Percentiles rank a stretch among this genome's conserved stretches.
These are phyloP conservation scores for Neurospora sp. DNA, from an alignment of 495 filamentous ascomycete species.

Conservation along the genomic window DNA sequence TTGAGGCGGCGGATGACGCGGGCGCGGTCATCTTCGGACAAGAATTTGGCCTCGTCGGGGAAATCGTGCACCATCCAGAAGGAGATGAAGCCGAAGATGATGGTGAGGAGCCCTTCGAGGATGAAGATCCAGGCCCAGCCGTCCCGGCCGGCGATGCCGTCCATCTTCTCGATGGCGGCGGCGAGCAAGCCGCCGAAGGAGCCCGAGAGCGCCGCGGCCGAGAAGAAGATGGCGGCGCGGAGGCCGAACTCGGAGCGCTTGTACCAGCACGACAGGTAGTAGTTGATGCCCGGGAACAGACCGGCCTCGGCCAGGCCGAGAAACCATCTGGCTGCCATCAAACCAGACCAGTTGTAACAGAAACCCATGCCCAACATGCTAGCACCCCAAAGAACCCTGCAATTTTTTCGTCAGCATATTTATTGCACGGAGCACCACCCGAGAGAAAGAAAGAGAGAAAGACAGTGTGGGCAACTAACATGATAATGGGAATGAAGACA, in stretches of 20 bases:
- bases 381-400: slow-evolving; percentile 54
- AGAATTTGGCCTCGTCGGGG: slow-evolving; percentile 70
- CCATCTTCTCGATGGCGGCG: slow-evolving; percentile 65
- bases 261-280: slow-evolving; percentile 84
- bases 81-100: slow-evolving; percentile 60
- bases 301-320: slow-evolving; percentile 79
- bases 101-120: slow-evolving; percentile 65
- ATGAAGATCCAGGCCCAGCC: slow-evolving; percentile 88
- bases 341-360: slow-evolving; percentile 62
- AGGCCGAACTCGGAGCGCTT: slow-evolving; percentile 69
- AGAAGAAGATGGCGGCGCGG: slow-evolving; percentile 76
- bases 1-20: slow-evolving; percentile 67
- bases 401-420: slow-evolving; percentile 6
- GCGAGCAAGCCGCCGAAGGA: slow-evolving; percentile 81
- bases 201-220: slow-evolving; percentile 71
- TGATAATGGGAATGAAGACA: slow-evolving; percentile 53
- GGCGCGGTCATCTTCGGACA: slow-evolving; percentile 59
- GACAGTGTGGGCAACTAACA: slow-evolving; percentile 38
- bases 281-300: slow-evolving; percentile 77
- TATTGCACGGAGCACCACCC: background rate
- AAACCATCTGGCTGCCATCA: slow-evolving; percentile 79
- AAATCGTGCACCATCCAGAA: slow-evolving; percentile 90
- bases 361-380: slow-evolving; percentile 81
- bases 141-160: slow-evolving; percentile 50
- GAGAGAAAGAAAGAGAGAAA: background rate